Percentiles rank a stretch among this genome's conserved stretches.
Evolutionary conservation across 2,329 filamentous ascomycete species (phyloP).

Genomic region (Colletotrichum siamense): DNA sequence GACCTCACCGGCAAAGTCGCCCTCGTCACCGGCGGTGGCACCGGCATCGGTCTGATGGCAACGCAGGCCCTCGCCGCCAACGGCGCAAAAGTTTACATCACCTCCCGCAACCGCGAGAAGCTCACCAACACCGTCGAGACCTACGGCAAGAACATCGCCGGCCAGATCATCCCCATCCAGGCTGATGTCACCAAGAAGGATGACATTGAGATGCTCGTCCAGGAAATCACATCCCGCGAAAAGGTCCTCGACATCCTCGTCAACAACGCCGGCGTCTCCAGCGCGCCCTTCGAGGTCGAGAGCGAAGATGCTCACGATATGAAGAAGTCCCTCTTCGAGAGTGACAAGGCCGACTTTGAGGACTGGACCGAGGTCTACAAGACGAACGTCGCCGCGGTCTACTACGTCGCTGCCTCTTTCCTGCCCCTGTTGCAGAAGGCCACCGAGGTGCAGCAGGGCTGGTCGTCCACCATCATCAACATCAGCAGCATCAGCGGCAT

Average conservation of each 20-base stretch:
- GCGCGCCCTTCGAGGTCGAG: constrained; percentile 59
- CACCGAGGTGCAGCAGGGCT: constrained; percentile 46
- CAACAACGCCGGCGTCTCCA: constrained; percentile 72
- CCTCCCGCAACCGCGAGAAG: constrained; percentile 68
- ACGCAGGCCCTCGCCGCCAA: constrained; percentile 71
- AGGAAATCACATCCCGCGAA: constrained; percentile 61
- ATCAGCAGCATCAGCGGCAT: constrained; percentile 72
- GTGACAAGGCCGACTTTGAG: constrained; percentile 61
- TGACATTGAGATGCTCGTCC: constrained; percentile 61
- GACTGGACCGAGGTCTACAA: constrained; percentile 77
- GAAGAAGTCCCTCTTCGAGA: constrained; percentile 71
- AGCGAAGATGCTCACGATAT: constrained; percentile 57
- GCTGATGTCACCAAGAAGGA: constrained; percentile 69
- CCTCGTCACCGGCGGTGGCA: constrained; percentile 56
- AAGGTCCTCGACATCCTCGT: constrained; percentile 67
- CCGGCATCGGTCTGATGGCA: constrained; percentile 74
- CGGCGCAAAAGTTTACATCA: constrained; percentile 74
- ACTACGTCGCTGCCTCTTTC: constrained; percentile 68
- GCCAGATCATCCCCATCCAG: constrained; percentile 63
- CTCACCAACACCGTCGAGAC: constrained; percentile 64
- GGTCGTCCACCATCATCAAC: constrained; percentile 69
- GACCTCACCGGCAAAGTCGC: constrained; percentile 48
- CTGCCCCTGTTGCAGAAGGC: constrained; percentile 64
- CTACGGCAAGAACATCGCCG: constrained; percentile 57
- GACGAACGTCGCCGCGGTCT: constrained; percentile 76